phyloP scores from a whole-genome alignment of 176 grass and related monocot genomes.

The Urochloa ruziziensis region DNA sequence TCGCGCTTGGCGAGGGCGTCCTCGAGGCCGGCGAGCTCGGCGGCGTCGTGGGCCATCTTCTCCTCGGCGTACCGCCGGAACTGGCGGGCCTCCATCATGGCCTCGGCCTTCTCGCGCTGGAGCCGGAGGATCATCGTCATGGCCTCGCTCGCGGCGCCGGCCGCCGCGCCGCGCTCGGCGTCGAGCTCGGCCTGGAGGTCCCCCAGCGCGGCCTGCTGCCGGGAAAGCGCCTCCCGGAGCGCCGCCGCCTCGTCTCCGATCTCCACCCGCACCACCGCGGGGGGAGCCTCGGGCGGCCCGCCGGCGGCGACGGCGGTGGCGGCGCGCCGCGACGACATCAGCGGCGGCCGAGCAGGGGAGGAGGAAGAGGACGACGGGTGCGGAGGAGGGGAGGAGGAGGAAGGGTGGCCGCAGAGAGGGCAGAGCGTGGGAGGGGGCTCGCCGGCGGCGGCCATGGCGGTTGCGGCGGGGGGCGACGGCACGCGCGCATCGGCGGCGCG shows the following conservation, averaged over 20 bases:
- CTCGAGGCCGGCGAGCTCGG: constrained; percentile 59
- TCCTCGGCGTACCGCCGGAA: constrained; percentile 72
- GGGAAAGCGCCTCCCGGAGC: constrained; percentile 41
- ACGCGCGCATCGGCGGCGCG: constrained; percentile 24
- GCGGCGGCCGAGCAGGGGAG: too few species aligned
- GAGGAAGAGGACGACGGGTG: constrained; percentile 12
- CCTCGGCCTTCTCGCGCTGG: constrained; percentile 83
- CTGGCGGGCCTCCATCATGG: constrained; percentile 80
- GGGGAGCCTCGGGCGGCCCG: constrained; percentile 28
- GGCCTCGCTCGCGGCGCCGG: constrained; percentile 62
- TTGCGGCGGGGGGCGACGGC: constrained; percentile 19
- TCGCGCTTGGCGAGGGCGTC: constrained; percentile 57
- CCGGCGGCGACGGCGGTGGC: too few species aligned
- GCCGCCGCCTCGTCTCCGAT: constrained; percentile 47
- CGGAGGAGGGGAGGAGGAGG: background rate
- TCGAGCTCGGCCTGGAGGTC: constrained; percentile 63
- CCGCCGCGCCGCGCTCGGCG: constrained; percentile 62
- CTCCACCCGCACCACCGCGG: constrained; percentile 46
- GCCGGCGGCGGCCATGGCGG: constrained; percentile 40
- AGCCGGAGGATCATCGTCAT: constrained; percentile 86
- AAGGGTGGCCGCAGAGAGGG: constrained; percentile 36
- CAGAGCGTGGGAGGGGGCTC: constrained; percentile 21
- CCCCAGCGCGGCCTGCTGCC: constrained; percentile 38
- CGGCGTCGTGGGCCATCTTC: constrained; percentile 66
- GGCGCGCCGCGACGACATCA: too few species aligned